Evolutionary conservation across 176 grass and related monocot species (phyloP), one percentile per base, ranked within the genome.

Genomic region (Alloteropsis semialata): DNA sequence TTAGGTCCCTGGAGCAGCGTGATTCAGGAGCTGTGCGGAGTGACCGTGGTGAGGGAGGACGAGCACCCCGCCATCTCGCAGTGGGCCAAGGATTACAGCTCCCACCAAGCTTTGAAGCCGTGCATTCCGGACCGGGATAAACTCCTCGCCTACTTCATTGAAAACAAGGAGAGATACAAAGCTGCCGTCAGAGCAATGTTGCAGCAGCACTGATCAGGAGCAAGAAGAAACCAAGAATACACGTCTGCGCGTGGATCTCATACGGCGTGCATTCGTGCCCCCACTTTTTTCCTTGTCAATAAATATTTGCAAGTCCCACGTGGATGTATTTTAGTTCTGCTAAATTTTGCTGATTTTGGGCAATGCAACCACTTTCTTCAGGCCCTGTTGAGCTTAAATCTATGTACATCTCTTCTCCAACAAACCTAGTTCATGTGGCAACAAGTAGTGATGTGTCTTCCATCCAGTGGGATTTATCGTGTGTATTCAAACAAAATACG

Each of bases 11-110:
- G 88, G 76, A 22, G 80, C 13, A 28, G 48, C 0, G 78, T 86
- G 39, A n/a, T 82, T 0, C 55, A 97, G 67, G 88, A 97, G 82
- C 17, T 91, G 3, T 81, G 54, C 0, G 84, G 90, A 10, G 59
- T 74, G 11, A 74, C 58, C 30, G 16, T 95, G 84, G n/a, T 90
- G 14, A 36, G 44, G 21, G 87, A 82, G 3, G 81, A 80, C 0
- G 71, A 92, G 9, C 76, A 25, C 65, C 90, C 92, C 18, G 39
- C 6, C 0, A 48, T 95, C 8, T 72, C 59, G 69, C 81, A 37
- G 44, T 95, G 92, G 92, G 64, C 24, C 32, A 44, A 37, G 33
- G 84, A 90, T 7, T 90, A 89, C 57, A 29, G 44, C 3, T 10
- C 61, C 33, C 21, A 44, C 16, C 82, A 86, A 11, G 74, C 22